These are phyloP conservation scores for Vitis vinifera DNA, from an alignment of 164 flowering plant genomes.

Conservation along the genomic window ASM3070453v1 NC_081821.1:1933001-1933500, in stretches of 20 bases:
- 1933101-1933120: no score
- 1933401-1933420: no score
- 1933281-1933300: not conserved
- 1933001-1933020: constrained; percentile 12
- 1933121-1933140: not conserved
- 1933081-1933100: not conserved
- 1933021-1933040: constrained; percentile 32
- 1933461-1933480: no score
- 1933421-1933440: no score
- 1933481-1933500: no score
- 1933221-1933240: not conserved
- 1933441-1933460: no score
- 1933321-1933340: not conserved
- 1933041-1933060: constrained; percentile 60
- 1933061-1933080: constrained; percentile 9
- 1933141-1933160: no score
- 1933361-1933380: not conserved
- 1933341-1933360: not conserved
- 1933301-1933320: not conserved
- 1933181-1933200: not conserved
- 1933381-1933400: no score
- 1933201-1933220: not conserved
- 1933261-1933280: no score
- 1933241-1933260: not conserved
- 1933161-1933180: not conserved